Evolutionary conservation across 176 grass and related monocot genomes (phyloP), one percentile per base, ranked within the genome.

Genomic region (Cenchrus americanus): DNA sequence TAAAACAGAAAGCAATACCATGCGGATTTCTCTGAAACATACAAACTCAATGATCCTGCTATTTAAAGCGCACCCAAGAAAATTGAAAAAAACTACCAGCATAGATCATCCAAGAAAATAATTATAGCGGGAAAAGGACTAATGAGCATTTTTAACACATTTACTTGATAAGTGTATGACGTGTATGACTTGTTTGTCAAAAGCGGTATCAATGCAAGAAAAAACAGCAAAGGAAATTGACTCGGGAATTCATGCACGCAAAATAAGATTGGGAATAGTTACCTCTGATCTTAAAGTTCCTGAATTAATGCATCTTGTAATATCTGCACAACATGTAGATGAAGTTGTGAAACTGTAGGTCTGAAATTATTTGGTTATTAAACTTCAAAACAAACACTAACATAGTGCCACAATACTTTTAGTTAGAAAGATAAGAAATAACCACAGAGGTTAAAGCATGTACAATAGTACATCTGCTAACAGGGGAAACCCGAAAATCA

Each of bases 251-350:
- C 53, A 90, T 52, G 53, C 58, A 75, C 62, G 34, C 61, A 84
- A 58, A 62, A 70, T 80, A 51, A 71, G 27, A 84, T 76, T 78
- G 60, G 49, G 19, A 79, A 30, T 22, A 64, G 14, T 76, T 98
- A 98, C 95, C 95, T 98, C 87, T 5, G 87, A 79, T 89, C 84
- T 86, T 78, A 91, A 80, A 81, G 86, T 90, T 84, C 86, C 77
- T 76, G 80, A 86, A 80, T 86, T 94, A 41, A 94, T 87, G 62
- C 86, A 90, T 88, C 80, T 82, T 37, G 92, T 87, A 84, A 98
- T 89, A 89, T 93, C 95, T 98, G 93, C 37, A 89, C 72, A 94
- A 75, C 12, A 89, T 6, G 41, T 49, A 71, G 57, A 65, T 30
- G 7, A 13, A 87, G 55, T 75, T 32, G 37, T 80, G 58, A 74